phyloP scores from a whole-genome alignment of 345 rosid species.

The Carallia pectinifolia region DNA sequence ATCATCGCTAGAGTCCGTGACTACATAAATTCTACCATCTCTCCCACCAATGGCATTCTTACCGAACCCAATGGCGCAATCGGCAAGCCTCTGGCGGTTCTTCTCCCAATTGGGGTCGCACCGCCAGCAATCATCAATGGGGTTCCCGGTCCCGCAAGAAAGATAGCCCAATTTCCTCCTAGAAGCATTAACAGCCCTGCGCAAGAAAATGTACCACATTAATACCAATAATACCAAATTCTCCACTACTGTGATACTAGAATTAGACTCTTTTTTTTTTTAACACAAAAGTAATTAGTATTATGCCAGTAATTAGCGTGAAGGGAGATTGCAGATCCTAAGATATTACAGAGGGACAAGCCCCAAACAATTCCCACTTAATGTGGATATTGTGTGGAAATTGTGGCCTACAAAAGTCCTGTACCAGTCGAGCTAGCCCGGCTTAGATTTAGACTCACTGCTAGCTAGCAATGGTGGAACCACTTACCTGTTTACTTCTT shows the following conservation, averaged over 20 bases:
- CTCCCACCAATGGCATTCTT: constrained; percentile 31
- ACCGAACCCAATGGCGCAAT: constrained; percentile 32
- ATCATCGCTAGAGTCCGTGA: constrained; percentile 21
- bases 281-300: no score
- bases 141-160: constrained; percentile 29
- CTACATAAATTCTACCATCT: constrained; percentile 30
- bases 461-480: neutral
- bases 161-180: constrained; percentile 28
- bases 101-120: constrained; percentile 32
- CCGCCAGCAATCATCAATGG: constrained; percentile 34
- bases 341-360: no score
- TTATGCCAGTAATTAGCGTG: no score
- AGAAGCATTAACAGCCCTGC: constrained; percentile 31
- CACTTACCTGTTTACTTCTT: constrained; percentile 21
- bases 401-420: no score
- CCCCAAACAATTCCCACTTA: no score
- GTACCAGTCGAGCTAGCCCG: no score
- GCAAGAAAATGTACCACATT: neutral
- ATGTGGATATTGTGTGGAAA: no score
- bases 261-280: no score
- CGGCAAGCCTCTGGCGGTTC: constrained; percentile 27
- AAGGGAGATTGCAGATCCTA: no score
- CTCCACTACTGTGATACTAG: no score
- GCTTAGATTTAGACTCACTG: no score
- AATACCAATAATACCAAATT: neutral